These are phyloP conservation scores for Tephrocybe rancida DNA, from an alignment of 768 basidiomycete species.

Conservation along the genomic window DNA sequence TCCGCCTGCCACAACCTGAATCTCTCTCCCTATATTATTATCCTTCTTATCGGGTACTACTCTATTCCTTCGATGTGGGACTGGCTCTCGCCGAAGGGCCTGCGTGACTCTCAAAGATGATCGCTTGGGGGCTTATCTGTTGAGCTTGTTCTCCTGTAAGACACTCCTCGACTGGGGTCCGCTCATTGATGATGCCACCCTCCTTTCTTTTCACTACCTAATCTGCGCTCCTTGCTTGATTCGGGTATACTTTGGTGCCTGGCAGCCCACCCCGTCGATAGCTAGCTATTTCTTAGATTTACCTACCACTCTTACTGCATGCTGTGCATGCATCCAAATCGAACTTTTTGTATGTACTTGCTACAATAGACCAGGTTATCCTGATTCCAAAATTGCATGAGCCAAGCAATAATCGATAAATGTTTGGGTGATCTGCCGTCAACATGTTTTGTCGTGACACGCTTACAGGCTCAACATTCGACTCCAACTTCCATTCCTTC, in stretches of 20 bases:
- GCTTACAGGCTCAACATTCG: too few relatives aligned
- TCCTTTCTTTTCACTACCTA: not conserved
- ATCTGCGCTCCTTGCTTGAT: not conserved
- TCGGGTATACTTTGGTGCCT: conserved; percentile 4
- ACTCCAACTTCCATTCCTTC: too few relatives aligned
- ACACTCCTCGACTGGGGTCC: conserved; percentile 17
- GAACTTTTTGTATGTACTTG: conserved; percentile 2
- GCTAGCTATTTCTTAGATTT: conserved; percentile 4
- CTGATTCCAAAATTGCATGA: too few relatives aligned
- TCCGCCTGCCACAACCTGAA: conserved; percentile 17
- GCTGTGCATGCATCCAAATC: not conserved
- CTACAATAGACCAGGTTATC: too few relatives aligned
- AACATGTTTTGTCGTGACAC: too few relatives aligned
- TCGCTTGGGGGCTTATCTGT: conserved; percentile 17
- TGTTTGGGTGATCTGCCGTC: too few relatives aligned
- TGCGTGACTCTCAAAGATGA: conserved; percentile 10
- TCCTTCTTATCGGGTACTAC: conserved; percentile 6
- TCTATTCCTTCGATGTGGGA: conserved; percentile 5
- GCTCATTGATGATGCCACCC: conserved; percentile 13
- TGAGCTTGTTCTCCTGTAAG: conserved; percentile 20
- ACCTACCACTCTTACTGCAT: not conserved
- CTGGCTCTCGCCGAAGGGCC: conserved; percentile 5
- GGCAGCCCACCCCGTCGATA: conserved; percentile 5
- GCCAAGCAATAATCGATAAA: too few relatives aligned
- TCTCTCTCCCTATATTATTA: not conserved